phyloP scores from a whole-genome alignment of 495 filamentous ascomycete genomes.

The Aspergillus leporis region DNA sequence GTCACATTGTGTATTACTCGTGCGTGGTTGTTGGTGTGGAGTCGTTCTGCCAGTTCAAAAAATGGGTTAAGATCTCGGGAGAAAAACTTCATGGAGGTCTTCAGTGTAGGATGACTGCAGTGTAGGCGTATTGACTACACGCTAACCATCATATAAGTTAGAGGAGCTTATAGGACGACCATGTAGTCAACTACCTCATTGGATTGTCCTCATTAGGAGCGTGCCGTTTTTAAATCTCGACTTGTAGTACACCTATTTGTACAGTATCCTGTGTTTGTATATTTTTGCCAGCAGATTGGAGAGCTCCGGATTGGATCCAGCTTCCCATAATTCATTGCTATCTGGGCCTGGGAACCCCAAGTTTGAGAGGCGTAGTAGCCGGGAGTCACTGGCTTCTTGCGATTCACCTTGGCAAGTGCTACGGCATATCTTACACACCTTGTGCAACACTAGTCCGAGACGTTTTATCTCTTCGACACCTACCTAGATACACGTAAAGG shows the following conservation, averaged over 20 bases:
- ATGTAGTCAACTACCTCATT: no score
- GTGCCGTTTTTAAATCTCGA: neutral
- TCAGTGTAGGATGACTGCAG: no score
- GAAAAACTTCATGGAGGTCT: no score
- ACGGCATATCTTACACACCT: slow-evolving; percentile 11
- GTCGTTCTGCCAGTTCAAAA: no score
- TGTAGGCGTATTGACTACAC: no score
- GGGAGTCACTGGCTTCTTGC: neutral
- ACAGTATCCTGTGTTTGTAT: neutral
- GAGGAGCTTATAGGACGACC: no score
- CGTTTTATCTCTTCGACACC: slow-evolving; percentile 20
- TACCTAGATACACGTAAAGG: slow-evolving; percentile 19
- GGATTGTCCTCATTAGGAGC: no score
- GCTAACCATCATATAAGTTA: no score
- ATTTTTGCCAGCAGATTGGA: neutral
- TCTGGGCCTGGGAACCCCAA: neutral
- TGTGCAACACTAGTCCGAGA: slow-evolving; percentile 13
- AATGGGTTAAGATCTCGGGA: no score
- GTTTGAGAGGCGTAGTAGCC: neutral
- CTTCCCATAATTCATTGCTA: neutral
- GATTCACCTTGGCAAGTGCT: neutral
- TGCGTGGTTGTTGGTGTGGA: no score
- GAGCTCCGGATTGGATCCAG: neutral
- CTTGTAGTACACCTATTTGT: no score
- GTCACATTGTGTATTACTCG: no score